Base-by-base conservation (phyloP, 805 yeast genomes). In the Diddensiella transvaalensis region DNA sequence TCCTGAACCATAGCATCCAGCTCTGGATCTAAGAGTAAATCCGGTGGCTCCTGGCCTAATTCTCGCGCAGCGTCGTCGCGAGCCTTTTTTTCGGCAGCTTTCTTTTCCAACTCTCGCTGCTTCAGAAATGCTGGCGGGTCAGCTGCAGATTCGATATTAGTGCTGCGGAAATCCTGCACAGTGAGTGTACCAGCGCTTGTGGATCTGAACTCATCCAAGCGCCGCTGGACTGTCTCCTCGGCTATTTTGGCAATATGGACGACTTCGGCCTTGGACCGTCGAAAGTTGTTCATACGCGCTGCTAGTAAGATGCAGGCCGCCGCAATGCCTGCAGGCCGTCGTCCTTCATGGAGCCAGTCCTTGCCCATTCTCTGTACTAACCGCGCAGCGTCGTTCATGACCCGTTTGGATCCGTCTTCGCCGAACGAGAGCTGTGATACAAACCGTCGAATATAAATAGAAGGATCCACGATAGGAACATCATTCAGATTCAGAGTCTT, bases 281-380 rank as follows among this genome's bases (percentile, higher is more conserved):
- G 77, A 63, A 86, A 83, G 62, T 90, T 90, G 68, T 93, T 93
- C 98, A 93, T 95, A 67, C 99, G 77, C 1, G 97, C 93, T 0
- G 99, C 99, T 44, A 93, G 69, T 40, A 95, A 64, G 1, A 93
- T 73, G 67, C 97, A 89, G 0, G 99, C 99, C 19, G 98, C 99
- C 0, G 99, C 99, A 46, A 93, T 80, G 60, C 99, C 99, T 0
- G 99, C 98, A 0, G 99, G 99, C 53, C 98, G 76, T 62, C 99
- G 78, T 22, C 99, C 99, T 67, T 88, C 95, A 63, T 83, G 87
- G 57, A 93, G 85, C 97, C 98, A 93, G 61, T 93, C 98, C 38
- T 81, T 79, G 11, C 90, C 76, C 99, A 93, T 93, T 56, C 96
- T 75, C 61, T 81, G 87, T 0, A 96, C 96, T 19, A 93, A 69